Percentiles rank a stretch among this genome's conserved stretches.
These are phyloP conservation scores for Aspergillus ibericus DNA, from an alignment of 2,329 filamentous ascomycete species.

Conservation along the genomic window DNA sequence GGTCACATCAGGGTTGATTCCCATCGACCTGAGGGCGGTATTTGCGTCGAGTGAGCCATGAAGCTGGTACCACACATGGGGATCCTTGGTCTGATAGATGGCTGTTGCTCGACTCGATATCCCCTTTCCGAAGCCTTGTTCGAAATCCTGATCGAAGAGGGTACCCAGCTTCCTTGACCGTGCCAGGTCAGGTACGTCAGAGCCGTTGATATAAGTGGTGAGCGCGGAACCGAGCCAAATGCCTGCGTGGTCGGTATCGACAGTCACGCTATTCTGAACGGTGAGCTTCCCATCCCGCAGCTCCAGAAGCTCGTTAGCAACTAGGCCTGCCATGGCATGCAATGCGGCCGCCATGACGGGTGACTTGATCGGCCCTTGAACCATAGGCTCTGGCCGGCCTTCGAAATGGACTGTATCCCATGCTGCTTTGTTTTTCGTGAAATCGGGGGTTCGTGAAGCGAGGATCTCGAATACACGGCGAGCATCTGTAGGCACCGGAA, in stretches of 20 bases:
- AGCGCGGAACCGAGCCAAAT: constrained; percentile 48
- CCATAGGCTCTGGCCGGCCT: constrained; percentile 41
- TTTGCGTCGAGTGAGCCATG: constrained; percentile 52
- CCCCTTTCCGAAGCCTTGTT: constrained; percentile 36
- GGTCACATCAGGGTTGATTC: constrained; percentile 39
- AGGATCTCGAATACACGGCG: constrained; percentile 41
- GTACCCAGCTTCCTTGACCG: constrained; percentile 29
- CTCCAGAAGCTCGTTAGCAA: constrained; percentile 43
- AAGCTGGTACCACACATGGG: constrained; percentile 51
- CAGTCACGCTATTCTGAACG: constrained; percentile 27
- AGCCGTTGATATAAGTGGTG: constrained; percentile 41
- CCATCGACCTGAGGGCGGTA: constrained; percentile 48
- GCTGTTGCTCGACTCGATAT: constrained; percentile 46
- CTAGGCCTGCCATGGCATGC: constrained; percentile 47
- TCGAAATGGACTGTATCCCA: constrained; percentile 40
- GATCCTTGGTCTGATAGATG: constrained; percentile 51
- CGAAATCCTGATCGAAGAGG: constrained; percentile 39
- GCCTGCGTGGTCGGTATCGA: constrained; percentile 51
- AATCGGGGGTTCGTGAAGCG: constrained; percentile 41
- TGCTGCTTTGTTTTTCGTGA: constrained; percentile 34
- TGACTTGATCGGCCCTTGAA: constrained; percentile 48
- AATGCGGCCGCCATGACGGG: constrained; percentile 44
- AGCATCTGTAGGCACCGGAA: constrained; percentile 39
- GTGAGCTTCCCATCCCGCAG: constrained; percentile 19
- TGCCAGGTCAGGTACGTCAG: constrained; percentile 30